phyloP scores from a whole-genome alignment of 305 asterid species.

The Ilex paraguariensis region DNA sequence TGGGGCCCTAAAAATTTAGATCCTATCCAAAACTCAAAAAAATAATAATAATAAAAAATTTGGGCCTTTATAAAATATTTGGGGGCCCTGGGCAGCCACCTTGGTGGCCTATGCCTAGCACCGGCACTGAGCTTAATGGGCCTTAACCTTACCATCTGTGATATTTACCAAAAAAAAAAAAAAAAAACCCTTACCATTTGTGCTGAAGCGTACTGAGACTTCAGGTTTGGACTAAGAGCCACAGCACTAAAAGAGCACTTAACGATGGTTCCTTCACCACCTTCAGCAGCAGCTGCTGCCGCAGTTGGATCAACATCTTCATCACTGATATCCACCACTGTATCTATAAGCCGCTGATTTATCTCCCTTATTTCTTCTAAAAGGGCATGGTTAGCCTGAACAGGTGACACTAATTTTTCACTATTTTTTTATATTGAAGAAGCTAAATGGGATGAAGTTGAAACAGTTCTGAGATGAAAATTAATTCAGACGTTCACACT shows the following conservation, averaged over 20 bases:
- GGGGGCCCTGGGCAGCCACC: too few relatives aligned
- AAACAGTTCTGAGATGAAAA: background rate
- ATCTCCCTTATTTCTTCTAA: conserved; percentile 84
- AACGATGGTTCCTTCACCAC: conserved; percentile 79
- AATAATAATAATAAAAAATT: too few relatives aligned
- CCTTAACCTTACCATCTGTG: too few relatives aligned
- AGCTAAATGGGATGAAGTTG: conserved; percentile 1
- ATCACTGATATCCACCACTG: conserved; percentile 70
- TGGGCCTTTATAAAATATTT: too few relatives aligned
- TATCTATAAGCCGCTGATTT: conserved; percentile 79
- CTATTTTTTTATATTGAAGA: conserved; percentile 8
- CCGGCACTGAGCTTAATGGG: too few relatives aligned
- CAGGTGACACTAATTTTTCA: conserved; percentile 5
- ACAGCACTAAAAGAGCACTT: conserved; percentile 88
- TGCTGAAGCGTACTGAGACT: conserved; percentile 89
- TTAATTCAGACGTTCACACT: background rate
- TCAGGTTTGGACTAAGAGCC: conserved; percentile 82
- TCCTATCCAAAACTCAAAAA: too few relatives aligned
- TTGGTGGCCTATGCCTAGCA: too few relatives aligned
- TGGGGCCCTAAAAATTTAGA: too few relatives aligned
- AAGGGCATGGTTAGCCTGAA: conserved; percentile 83
- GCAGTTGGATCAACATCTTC: conserved; percentile 87
- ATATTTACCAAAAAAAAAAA: conserved; percentile 13
- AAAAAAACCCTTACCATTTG: conserved; percentile 60
- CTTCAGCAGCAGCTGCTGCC: conserved; percentile 68